phyloP scores from a whole-genome alignment of 2,329 filamentous ascomycete species.

The Calonectria fujianensis region DNA sequence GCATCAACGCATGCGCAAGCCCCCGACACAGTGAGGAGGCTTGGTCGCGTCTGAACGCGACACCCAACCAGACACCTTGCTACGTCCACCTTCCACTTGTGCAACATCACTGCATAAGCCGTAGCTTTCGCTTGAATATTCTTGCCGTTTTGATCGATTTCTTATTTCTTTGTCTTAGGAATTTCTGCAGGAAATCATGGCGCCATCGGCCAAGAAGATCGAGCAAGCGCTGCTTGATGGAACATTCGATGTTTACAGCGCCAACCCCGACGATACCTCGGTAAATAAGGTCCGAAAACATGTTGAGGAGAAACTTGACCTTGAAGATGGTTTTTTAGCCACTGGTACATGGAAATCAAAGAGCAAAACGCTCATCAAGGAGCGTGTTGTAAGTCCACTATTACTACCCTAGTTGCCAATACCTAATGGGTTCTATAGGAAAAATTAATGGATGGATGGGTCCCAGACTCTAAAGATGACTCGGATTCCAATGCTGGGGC shows the following conservation, averaged over 20 bases:
- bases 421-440: constrained; percentile 51
- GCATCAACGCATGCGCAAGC: constrained; percentile 40
- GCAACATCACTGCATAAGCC: constrained; percentile 14
- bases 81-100: constrained; percentile 6
- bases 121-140: background rate
- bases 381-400: constrained; percentile 67
- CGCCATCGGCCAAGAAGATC: constrained; percentile 64
- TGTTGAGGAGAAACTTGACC: constrained; percentile 68
- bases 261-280: constrained; percentile 68
- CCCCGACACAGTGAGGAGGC: constrained; percentile 27
- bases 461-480: constrained; percentile 52
- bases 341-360: constrained; percentile 72
- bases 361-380: constrained; percentile 75
- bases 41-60: constrained; percentile 42
- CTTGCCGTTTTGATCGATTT: background rate
- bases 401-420: constrained; percentile 36
- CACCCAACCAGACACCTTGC: constrained; percentile 32
- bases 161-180: background rate
- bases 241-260: constrained; percentile 67
- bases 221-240: constrained; percentile 68
- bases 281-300: constrained; percentile 75
- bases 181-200: constrained; percentile 57
- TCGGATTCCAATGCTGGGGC: constrained; percentile 52
- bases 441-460: constrained; percentile 62
- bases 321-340: constrained; percentile 72